Conservation (phyloP, 805 yeast species). For the Hanseniaspora opuntiae region DNA sequence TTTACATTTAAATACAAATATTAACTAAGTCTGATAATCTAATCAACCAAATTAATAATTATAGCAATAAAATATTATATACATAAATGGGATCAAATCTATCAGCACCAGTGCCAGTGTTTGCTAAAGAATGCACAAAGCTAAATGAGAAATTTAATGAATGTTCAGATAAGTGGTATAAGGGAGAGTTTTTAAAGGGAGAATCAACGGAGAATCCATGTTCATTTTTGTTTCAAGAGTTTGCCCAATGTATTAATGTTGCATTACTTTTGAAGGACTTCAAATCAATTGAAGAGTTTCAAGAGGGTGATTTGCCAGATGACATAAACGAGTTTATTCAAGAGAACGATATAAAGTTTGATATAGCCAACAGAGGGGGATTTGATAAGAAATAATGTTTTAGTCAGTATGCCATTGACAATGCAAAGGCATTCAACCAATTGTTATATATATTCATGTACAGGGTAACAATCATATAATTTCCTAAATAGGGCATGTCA, state of each 20-base stretch:
- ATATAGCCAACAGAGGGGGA: slow-evolving; percentile 10
- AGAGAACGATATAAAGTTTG: slow-evolving; percentile 5
- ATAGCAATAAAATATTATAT: neutral
- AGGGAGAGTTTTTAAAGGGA: slow-evolving; percentile 59
- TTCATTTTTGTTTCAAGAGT: slow-evolving; percentile 74
- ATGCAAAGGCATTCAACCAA: neutral
- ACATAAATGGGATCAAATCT: slow-evolving; percentile 49
- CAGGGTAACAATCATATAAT: too few relatives aligned
- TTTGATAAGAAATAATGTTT: neutral
- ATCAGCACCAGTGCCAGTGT: slow-evolving; percentile 49
- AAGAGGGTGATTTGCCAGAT: slow-evolving; percentile 42
- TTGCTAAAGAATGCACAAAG: slow-evolving; percentile 93
- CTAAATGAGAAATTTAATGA: slow-evolving; percentile 76
- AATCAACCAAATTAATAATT: neutral
- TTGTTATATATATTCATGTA: too few relatives aligned
- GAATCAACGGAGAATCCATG: slow-evolving; percentile 65
- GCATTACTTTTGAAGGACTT: slow-evolving; percentile 61
- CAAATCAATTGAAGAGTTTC: slow-evolving; percentile 78
- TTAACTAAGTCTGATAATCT: too few relatives aligned
- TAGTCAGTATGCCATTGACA: neutral
- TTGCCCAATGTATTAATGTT: slow-evolving; percentile 74
- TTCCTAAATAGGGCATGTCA: too few relatives aligned
- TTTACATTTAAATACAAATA: too few relatives aligned
- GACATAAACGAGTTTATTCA: slow-evolving; percentile 10
- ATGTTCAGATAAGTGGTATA: slow-evolving; percentile 91